These are phyloP conservation scores for Capronia americana DNA, from an alignment of 2,329 filamentous ascomycete species.

Conservation along the genomic window DNA sequence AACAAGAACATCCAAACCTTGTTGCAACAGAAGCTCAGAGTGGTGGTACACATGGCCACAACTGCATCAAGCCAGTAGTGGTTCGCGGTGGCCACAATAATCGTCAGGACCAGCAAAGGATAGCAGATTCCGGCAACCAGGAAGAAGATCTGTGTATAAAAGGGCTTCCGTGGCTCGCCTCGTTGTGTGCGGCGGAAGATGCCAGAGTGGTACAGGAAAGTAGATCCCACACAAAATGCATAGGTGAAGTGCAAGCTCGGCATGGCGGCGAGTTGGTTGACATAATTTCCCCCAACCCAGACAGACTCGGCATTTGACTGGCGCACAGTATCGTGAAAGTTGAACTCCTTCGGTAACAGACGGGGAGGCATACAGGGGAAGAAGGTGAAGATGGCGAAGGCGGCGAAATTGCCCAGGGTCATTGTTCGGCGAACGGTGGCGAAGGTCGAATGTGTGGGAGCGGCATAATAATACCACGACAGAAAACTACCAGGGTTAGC, in stretches of 20 bases:
- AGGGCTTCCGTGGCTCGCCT: constrained; percentile 50
- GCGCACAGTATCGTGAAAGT: constrained; percentile 68
- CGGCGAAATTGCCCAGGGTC: constrained; percentile 66
- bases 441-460: constrained; percentile 57
- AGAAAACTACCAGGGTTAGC: constrained; percentile 46
- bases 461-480: constrained; percentile 52
- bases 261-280: constrained; percentile 65
- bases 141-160: constrained; percentile 42
- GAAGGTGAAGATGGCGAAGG: constrained; percentile 67
- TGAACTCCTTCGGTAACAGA: constrained; percentile 64
- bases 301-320: constrained; percentile 60
- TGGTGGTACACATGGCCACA: constrained; percentile 57
- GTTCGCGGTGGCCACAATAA: constrained; percentile 65
- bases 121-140: constrained; percentile 58
- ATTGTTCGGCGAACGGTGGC: constrained; percentile 64
- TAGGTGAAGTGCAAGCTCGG: constrained; percentile 65
- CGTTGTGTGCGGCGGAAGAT: constrained; percentile 54
- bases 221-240: constrained; percentile 61
- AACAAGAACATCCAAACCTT: constrained; percentile 58
- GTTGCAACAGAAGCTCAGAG: constrained; percentile 57
- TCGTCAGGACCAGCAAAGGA: constrained; percentile 56
- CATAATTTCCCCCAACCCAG: constrained; percentile 63
- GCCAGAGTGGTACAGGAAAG: constrained; percentile 61
- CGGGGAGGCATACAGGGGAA: constrained; percentile 71
- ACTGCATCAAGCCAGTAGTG: constrained; percentile 64